Base-by-base conservation (phyloP, 1,284 basidiomycete genomes). In the Anthracocystis walkeri region DNA sequence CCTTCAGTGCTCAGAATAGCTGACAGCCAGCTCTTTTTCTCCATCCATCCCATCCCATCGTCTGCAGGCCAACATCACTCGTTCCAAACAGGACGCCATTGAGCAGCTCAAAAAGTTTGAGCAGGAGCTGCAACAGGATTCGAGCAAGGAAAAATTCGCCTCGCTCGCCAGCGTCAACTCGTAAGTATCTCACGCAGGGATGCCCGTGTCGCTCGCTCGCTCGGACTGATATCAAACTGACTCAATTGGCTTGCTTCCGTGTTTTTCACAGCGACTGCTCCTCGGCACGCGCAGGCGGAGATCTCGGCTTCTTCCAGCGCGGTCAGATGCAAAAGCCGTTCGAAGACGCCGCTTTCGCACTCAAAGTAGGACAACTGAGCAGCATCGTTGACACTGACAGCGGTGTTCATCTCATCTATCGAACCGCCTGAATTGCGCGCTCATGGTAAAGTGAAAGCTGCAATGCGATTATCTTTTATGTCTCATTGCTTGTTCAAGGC, bases 251-350 rank as follows among this genome's bases (percentile, higher is more conserved):
- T 38, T 38, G 10, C 23, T 23, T 21, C 14, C 12, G 12, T 16
- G 12, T 27, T 8, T 18, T 21, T 14, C 7, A 50, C 72, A 83
- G 83, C 31, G 83, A 85, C 74, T 85, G 83, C 69, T 83, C 82
- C 1, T 85, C 83, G 3, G 83, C 83, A 23, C 60, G 61, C 25
- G 58, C 65, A 4, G 83, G 83, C 35, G 83, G 83, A 48, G 83
- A 85, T 53, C 79, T 85, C 40, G 86, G 97, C 4, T 89, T 88
- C 87, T 99, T 99, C 84, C 89, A 89, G 2, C 89, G 87, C 16
- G 93, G 92, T 3, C 92, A 93, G 88, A 99, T 99, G 97, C 97
- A 99, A 87, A 95, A 94, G 86, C 91, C 94, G 23, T 99, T 99
- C 84, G 95, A 98, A 87, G 93, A 97, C 25, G 93, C 93, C 4